Percentiles rank a stretch among this genome's conserved stretches.
phyloP scores from a whole-genome alignment of 768 basidiomycete genomes.

The Lactifluus rugatus region DNA sequence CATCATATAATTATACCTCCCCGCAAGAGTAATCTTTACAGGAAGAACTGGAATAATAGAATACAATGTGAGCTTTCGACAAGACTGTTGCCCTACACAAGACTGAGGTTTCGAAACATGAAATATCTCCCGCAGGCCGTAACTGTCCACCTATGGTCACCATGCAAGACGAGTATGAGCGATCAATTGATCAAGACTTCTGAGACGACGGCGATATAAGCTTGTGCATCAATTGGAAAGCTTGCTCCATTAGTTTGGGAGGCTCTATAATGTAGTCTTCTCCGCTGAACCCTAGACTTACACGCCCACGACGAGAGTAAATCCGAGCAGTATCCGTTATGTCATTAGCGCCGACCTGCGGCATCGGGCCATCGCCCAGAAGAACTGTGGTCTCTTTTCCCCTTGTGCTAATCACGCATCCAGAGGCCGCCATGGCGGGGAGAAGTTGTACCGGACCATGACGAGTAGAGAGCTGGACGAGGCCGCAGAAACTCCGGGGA shows the following conservation, averaged over 20 bases:
- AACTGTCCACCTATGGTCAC: neutral
- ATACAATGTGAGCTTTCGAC: neutral
- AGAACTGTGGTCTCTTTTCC: slow-evolving; percentile 4
- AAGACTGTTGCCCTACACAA: neutral
- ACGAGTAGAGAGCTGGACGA: slow-evolving; percentile 12
- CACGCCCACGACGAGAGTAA: slow-evolving; percentile 7
- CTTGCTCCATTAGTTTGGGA: slow-evolving; percentile 3
- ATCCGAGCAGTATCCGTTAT: slow-evolving; percentile 11
- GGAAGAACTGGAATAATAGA: neutral
- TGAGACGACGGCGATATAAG: neutral
- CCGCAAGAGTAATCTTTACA: too few relatives aligned
- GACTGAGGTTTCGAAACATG: neutral
- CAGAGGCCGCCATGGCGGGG: slow-evolving; percentile 6
- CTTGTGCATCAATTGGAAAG: slow-evolving; percentile 6
- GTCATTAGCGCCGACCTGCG: neutral
- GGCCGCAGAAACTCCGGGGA: slow-evolving; percentile 16
- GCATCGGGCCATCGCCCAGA: slow-evolving; percentile 8
- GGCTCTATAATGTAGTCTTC: slow-evolving; percentile 9
- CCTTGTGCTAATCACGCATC: slow-evolving; percentile 4
- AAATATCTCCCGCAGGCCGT: neutral
- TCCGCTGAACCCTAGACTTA: slow-evolving; percentile 17
- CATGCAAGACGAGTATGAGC: neutral
- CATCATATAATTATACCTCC: too few relatives aligned
- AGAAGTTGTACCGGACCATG: slow-evolving; percentile 1
- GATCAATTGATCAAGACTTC: neutral